Conservation (phyloP, 805 yeast genomes). For the Torulaspora microellipsoides region DNA sequence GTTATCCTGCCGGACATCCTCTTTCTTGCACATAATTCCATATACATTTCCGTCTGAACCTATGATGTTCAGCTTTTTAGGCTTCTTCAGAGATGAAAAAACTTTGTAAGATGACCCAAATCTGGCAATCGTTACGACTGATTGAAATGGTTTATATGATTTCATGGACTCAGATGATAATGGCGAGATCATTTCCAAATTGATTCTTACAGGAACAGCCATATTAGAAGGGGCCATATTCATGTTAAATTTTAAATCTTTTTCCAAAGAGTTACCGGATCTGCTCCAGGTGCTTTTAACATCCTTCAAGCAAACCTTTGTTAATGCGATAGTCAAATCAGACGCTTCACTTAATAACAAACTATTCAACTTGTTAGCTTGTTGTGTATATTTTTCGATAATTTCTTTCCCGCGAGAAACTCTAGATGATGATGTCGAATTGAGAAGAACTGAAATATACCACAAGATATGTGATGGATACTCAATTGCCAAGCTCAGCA, state of each 20-base stretch:
- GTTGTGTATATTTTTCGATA: conserved; percentile 31
- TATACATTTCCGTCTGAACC: conserved; percentile 79
- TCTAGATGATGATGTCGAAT: conserved; percentile 51
- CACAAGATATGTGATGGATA: conserved; percentile 87
- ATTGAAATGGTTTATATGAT: conserved; percentile 44
- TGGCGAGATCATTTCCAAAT: conserved; percentile 65
- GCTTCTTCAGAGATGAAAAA: conserved; percentile 80
- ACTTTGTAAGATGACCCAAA: conserved; percentile 68
- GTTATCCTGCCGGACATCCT: conserved; percentile 93
- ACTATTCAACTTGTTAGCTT: conserved; percentile 7
- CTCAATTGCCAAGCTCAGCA: conserved; percentile 50
- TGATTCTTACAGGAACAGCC: conserved; percentile 70
- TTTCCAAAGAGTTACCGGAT: conserved; percentile 32
- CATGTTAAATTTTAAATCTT: conserved; percentile 43
- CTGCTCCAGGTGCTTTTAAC: conserved; percentile 21
- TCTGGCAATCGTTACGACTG: conserved; percentile 49
- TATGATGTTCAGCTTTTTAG: conserved; percentile 65
- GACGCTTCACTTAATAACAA: conserved; percentile 24
- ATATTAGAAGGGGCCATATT: conserved; percentile 44
- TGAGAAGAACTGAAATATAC: conserved; percentile 57
- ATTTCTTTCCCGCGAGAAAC: conserved; percentile 44
- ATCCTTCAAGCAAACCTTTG: conserved; percentile 28
- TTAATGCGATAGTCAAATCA: conserved; percentile 20
- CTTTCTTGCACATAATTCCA: conserved; percentile 77
- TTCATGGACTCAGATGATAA: conserved; percentile 41